Percentiles rank a stretch among this genome's conserved stretches.
These are phyloP conservation scores for Castanospermum australe DNA, from an alignment of 306 rosid genomes.

Conservation along the genomic window DNA sequence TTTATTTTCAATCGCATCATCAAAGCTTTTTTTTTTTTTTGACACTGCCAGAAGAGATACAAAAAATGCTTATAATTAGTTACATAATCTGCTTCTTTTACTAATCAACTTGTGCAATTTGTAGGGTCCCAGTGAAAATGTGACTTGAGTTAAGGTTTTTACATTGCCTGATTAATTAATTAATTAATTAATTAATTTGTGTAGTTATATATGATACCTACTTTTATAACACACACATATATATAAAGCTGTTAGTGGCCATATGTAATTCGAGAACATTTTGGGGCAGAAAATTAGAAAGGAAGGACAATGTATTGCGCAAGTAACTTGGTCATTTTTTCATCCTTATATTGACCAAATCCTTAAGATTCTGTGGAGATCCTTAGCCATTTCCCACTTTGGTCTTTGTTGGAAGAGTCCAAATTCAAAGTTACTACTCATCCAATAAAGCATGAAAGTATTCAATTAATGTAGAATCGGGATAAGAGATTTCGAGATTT, in stretches of 20 bases:
- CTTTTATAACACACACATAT: neutral
- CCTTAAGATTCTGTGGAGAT: neutral
- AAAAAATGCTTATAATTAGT: neutral
- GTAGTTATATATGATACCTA: neutral
- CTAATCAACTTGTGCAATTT: neutral
- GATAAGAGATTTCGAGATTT: neutral
- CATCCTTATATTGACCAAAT: neutral
- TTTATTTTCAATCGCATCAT: neutral
- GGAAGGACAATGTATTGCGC: neutral
- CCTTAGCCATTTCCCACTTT: neutral
- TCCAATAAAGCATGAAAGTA: neutral
- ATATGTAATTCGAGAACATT: no score
- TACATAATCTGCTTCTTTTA: neutral
- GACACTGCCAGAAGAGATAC: neutral
- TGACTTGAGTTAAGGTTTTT: no score
- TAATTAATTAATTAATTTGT: no score
- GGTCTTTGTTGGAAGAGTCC: neutral
- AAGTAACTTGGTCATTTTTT: neutral
- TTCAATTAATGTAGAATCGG: neutral
- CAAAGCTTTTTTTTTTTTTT: neutral
- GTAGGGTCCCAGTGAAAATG: no score
- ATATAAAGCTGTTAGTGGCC: neutral
- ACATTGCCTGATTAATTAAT: no score
- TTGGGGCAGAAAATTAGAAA: neutral
- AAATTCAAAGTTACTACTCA: neutral